Conservation (phyloP, 202 grass and related monocot genomes). For the Elaeis oleifera region DNA sequence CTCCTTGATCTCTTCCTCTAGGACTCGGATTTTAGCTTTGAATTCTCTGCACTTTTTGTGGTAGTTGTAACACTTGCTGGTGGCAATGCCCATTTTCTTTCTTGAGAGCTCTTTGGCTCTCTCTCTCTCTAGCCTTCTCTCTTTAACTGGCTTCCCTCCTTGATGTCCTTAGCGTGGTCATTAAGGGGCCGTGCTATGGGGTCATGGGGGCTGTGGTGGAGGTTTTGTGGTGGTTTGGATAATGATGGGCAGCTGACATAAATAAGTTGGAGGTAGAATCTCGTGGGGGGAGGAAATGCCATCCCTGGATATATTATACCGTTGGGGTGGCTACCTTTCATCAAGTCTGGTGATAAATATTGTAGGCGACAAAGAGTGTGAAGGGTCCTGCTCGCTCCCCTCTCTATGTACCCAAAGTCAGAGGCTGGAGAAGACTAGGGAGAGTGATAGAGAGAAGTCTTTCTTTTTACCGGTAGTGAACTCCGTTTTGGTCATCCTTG, state of each 20-base stretch:
- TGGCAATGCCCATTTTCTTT: constrained; percentile 13
- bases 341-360: neutral
- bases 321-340: neutral
- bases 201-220: no score
- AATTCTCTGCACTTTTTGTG: constrained; percentile 6
- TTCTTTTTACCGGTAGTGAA: no score
- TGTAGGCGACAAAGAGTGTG: constrained; percentile 27
- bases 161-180: no score
- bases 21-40: constrained; percentile 7
- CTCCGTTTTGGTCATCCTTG: no score
- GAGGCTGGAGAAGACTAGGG: no score
- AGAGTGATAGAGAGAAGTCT: no score
- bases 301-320: neutral
- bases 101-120: neutral
- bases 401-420: no score
- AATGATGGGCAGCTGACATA: no score
- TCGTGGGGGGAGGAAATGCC: no score
- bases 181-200: no score
- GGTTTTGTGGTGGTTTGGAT: no score
- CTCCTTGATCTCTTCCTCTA: constrained; percentile 35
- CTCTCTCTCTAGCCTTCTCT: neutral
- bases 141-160: no score
- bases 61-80: constrained; percentile 23
- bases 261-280: neutral
- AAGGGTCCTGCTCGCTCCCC: neutral